Conservation (phyloP, 225 moss, liverwort and hornwort genomes). For the Takakia lepidozioides region DNA sequence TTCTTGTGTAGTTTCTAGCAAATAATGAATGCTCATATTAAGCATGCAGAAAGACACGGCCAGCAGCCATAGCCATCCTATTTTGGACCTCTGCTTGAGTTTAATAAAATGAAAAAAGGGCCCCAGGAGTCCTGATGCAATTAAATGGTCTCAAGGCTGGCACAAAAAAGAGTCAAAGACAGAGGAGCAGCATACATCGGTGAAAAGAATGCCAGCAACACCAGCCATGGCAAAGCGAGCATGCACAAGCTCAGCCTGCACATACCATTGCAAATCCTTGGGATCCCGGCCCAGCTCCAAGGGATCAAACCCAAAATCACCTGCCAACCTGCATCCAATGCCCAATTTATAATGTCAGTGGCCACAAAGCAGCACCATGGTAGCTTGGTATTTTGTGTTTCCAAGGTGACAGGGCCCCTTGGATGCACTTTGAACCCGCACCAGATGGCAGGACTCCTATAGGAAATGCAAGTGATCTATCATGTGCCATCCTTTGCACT, state of each 20-base stretch:
- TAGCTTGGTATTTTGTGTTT: background rate
- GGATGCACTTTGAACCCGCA: too few relatives aligned
- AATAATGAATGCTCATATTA: background rate
- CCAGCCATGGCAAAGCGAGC: slow-evolving; percentile 61
- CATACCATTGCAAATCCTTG: slow-evolving; percentile 42
- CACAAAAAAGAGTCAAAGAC: background rate
- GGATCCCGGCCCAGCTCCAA: slow-evolving; percentile 46
- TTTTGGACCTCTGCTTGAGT: too few relatives aligned
- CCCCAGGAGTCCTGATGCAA: background rate
- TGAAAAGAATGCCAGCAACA: slow-evolving; percentile 52
- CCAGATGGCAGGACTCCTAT: too few relatives aligned
- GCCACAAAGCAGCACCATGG: background rate
- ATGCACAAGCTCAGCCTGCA: slow-evolving; percentile 63
- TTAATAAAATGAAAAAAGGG: background rate
- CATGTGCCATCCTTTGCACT: background rate
- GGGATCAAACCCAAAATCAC: slow-evolving; percentile 63
- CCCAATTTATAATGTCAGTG: background rate
- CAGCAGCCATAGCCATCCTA: too few relatives aligned
- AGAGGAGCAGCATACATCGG: slow-evolving; percentile 37
- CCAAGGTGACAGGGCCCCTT: too few relatives aligned
- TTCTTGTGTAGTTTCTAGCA: too few relatives aligned
- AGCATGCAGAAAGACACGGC: too few relatives aligned
- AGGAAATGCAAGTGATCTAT: background rate
- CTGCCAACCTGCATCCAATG: slow-evolving; percentile 34
- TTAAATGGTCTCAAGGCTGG: background rate